phyloP scores from a whole-genome alignment of 75 land plant genomes.

The Pinus albicaulis region DNA sequence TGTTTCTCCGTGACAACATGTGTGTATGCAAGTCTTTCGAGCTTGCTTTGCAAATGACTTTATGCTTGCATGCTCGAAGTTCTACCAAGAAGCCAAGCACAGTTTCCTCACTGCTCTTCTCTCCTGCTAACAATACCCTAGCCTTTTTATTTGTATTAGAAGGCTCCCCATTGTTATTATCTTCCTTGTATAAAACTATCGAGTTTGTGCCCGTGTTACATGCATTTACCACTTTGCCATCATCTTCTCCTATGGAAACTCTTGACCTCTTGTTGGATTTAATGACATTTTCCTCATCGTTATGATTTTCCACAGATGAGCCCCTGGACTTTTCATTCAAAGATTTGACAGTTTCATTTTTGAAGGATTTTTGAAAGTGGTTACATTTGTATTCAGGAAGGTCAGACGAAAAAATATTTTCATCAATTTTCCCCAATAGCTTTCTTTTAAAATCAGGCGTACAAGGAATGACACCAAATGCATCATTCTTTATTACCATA shows the following conservation, averaged over 20 bases:
- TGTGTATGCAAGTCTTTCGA: background rate
- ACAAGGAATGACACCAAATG: too few relatives aligned
- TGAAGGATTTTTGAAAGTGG: background rate
- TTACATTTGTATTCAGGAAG: background rate
- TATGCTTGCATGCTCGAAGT: constrained; percentile 4
- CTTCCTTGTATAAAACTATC: background rate
- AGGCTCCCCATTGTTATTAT: background rate
- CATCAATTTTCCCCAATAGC: too few relatives aligned
- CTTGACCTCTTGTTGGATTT: background rate
- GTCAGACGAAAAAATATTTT: background rate
- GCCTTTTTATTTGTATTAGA: background rate
- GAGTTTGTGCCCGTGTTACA: too few relatives aligned
- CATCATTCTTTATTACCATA: too few relatives aligned
- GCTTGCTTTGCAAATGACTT: background rate
- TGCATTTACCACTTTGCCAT: too few relatives aligned
- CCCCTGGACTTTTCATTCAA: background rate
- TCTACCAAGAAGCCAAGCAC: constrained; percentile 9
- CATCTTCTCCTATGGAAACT: too few relatives aligned
- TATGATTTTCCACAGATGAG: background rate
- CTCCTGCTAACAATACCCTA: background rate
- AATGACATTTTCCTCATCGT: background rate
- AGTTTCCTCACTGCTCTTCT: background rate
- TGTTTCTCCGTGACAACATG: background rate
- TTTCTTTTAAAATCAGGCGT: too few relatives aligned
- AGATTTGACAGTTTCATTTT: background rate